phyloP scores from a whole-genome alignment of 2,329 filamentous ascomycete genomes.

The Talaromyces funiculosus region DNA sequence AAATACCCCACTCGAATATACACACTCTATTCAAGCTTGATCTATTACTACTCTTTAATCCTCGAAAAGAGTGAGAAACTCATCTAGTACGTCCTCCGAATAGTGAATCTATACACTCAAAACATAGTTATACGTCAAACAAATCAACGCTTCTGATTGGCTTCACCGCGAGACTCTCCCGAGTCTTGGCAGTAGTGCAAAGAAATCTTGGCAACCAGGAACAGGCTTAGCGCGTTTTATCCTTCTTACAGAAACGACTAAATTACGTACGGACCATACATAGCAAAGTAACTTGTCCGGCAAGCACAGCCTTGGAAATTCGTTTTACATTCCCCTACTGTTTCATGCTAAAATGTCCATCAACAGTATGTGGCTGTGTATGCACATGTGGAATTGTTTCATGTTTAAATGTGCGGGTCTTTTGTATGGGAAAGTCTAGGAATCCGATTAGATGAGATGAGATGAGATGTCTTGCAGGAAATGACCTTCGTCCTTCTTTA shows the following conservation, averaged over 20 bases:
- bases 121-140: no score
- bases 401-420: neutral
- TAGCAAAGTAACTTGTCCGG: neutral
- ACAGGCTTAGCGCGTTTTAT: slow-evolving; percentile 12
- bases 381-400: neutral
- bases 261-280: neutral
- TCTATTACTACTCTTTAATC: no score
- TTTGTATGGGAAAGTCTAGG: neutral
- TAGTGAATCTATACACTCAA: no score
- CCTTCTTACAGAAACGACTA: neutral
- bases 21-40: slow-evolving; percentile 2
- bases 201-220: slow-evolving; percentile 8
- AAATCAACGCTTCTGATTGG: neutral
- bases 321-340: neutral
- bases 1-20: neutral
- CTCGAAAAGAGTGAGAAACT: neutral
- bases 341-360: neutral
- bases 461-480: neutral
- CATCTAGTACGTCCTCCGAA: no score
- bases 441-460: neutral
- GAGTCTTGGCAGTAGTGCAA: neutral
- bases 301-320: neutral
- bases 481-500: neutral
- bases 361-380: neutral
- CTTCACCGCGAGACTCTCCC: neutral